Base-by-base conservation (phyloP, 2,329 filamentous ascomycete species). In the Cercospora sp. region DNA sequence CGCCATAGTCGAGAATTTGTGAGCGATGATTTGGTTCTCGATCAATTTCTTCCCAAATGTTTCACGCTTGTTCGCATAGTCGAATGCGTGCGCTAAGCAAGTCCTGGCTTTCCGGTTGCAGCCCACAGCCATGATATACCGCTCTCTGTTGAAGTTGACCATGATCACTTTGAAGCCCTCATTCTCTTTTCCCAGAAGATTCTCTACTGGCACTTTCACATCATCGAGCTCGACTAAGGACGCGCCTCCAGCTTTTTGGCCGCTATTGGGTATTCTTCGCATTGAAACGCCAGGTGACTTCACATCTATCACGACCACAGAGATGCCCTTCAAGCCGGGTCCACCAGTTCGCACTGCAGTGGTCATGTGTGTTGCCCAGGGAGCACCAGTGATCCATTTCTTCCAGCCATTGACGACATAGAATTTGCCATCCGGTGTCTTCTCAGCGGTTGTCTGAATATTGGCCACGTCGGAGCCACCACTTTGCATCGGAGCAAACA, bases 401-500 rank as follows among this genome's bases (percentile, higher is more conserved):
- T 91, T 90, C 61, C 84, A 83, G 0, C 88, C 89, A 66, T 89
- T 89, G n/a, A 90, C 87, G 39, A 89, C 74, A 72, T 89, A 91
- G 60, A 80, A 76, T 36, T 81, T 79, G 0, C 84, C 85, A 42
- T 85, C 80, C 1, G 68, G 18, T 9, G 74, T 71, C 57, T 75
- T 75, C n/a, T 69, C 61, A 0, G 89, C 89, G 0, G 86, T 89
- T 3, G 89, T 90, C 62, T 82, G 81, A 55, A 91, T 84, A 70
- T 85, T 86, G 0, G 87, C 87, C 3, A 91, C 87, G 73, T 91
- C 89, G 0, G 87, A 89, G 0, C 87, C 86, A 65, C 85, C 87
- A 61, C 67, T 53, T 28, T 28, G 4, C 18, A 13, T n/a, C 20
- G 36, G 7, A 61, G 59, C 36, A 1, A 33, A 39, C 20, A 48